Base-by-base conservation (phyloP, 139 green algal genomes). In the Chlamydomonas sp. region DNA sequence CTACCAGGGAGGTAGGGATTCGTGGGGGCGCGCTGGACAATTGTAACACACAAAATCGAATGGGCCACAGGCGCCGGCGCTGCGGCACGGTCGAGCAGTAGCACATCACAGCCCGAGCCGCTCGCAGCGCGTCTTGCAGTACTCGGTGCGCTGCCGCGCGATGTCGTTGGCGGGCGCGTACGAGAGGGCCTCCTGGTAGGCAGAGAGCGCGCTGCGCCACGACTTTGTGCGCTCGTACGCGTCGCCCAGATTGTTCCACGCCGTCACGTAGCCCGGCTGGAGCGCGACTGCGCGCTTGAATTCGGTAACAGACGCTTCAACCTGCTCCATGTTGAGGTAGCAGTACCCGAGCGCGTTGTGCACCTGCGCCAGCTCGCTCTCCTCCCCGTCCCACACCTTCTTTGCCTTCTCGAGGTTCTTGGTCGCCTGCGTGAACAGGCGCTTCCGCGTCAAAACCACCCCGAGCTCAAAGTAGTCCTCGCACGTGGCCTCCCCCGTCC, bases 231-330 rank as follows among this genome's bases (percentile, higher is more conserved):
- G 83, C 83, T 99, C 94, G 28, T 88, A 85, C 0, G 85, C 94
- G 73, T 99, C 92, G 3, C 92, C 95, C 59, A 99, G 83, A 81
- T 99, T 99, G 83, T 99, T 99, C 93, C 93, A 97, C 13, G 92
- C 94, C 3, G 88, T 96, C 34, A 96, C 87, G 73, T 96, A 96
- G 3, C 71, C 73, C 22, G 81, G 81, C 66, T 87, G 82, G 71
- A 97, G 79, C 61, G 81, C 73, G n/a, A 97, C 87, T 3, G 94
- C 90, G 73, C 82, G 81, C 49, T 84, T 75, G 81, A 96, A 99
- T 71, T 96, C 80, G 5, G 67, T 49, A 2, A 96, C 68, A 0
- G 94, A 92, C 43, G 85, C 31, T 2, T 90, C 79, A 35, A 64
- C 28, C 59, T 66, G 33, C 6, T 93, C 84, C 85, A 95, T 90